Evolutionary conservation across 495 filamentous ascomycete species (phyloP), one percentile per base, ranked within the genome.

Genomic region (Xylaria cubensis): DNA sequence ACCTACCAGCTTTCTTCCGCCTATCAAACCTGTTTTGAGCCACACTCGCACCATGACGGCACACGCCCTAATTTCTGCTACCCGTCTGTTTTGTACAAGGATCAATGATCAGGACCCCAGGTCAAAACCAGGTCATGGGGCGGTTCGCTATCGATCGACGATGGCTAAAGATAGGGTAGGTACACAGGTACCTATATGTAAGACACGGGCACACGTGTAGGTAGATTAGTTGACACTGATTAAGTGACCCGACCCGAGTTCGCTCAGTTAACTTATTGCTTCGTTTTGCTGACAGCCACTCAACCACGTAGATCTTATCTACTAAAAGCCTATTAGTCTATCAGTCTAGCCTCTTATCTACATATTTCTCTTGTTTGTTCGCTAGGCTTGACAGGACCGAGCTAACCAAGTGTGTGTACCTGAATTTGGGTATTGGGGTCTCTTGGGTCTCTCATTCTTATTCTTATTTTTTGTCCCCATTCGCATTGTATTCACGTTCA

Each of bases 381-480:
- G 58, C 19, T 61, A 39, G 63, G n/a, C 42, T 21, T 2, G 26
- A 34, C 17, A 34, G 15, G 2, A 53, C 51, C 17, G 5, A 32
- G 53, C 24, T 29, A 8, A 24, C 4, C 19, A 61, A 2, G 32
- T 21, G 32, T 39, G 58, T 21, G 32, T 61, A 61, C 58, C 32
- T 61, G 4, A 7, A 61, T 61, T 39, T 36, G 2, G 55, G 32
- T 61, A 61, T 39, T 46, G 50, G 17, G 32, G 44, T 65, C 63
- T 24, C 44, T 50, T 34, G 8, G 24, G 26, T 26, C 15, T 29
- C 29, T 32, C 32, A 53, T 67, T 53, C 17, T 67, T 39, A 9
- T 53, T 51, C 64, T 64, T 29, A 24, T 56, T 69, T 69, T 59
- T 39, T 61, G 58, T 61, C 66, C 55, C 55, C 41, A n/a, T 55